phyloP scores from a whole-genome alignment of 2,329 filamentous ascomycete genomes.

The Colletotrichum trifolii region DNA sequence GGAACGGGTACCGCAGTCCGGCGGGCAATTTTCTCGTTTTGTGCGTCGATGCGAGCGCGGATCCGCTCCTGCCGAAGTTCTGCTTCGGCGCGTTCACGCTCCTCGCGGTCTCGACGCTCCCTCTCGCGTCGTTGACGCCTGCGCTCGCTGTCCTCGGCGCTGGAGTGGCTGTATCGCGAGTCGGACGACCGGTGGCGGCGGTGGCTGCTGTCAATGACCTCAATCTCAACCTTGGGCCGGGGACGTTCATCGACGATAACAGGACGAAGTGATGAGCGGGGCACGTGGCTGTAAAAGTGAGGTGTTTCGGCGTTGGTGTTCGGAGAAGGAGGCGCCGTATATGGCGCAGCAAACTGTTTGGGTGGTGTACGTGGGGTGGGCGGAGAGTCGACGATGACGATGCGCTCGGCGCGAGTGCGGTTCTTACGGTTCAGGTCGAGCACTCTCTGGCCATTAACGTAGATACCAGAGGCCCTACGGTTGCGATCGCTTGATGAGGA shows the following conservation, averaged over 20 bases:
- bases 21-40: conserved; percentile 55
- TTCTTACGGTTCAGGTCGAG: conserved; percentile 48
- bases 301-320: conserved; percentile 37
- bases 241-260: conserved; percentile 53
- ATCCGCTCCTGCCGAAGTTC: conserved; percentile 43
- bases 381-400: conserved; percentile 57
- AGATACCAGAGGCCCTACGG: conserved; percentile 48
- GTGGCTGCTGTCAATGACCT: conserved; percentile 47
- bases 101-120: conserved; percentile 40
- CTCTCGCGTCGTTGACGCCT: conserved; percentile 40
- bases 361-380: conserved; percentile 60
- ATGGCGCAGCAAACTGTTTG: conserved; percentile 51
- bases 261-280: conserved; percentile 42
- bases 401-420: conserved; percentile 53
- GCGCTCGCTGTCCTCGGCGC: conserved; percentile 43
- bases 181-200: conserved; percentile 50
- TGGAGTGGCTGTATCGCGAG: conserved; percentile 47
- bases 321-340: conserved; percentile 52
- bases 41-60: conserved; percentile 50
- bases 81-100: conserved; percentile 43
- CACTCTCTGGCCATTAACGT: conserved; percentile 51
- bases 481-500: conserved; percentile 44
- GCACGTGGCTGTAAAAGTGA: conserved; percentile 38
- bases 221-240: conserved; percentile 48
- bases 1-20: conserved; percentile 47